phyloP scores from a whole-genome alignment of 805 yeast genomes.

The Candida glaebosa region DNA sequence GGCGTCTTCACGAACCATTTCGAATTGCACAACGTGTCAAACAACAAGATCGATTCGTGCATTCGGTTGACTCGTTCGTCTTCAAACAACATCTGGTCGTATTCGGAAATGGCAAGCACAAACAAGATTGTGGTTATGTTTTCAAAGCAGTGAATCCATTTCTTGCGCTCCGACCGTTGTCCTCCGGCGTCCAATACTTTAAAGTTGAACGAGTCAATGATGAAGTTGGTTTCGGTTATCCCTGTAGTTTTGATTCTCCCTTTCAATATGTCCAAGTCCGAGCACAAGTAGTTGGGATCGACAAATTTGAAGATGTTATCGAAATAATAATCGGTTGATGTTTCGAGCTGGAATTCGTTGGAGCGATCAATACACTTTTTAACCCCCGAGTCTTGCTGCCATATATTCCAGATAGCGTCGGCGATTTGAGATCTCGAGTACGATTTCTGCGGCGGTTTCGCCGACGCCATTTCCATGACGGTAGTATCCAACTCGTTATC shows the following conservation, averaged over 20 bases:
- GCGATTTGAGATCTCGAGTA: constrained; percentile 56
- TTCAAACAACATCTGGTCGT: constrained; percentile 88
- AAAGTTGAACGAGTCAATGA: constrained; percentile 59
- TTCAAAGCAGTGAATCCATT: constrained; percentile 95
- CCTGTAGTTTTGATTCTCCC: constrained; percentile 97
- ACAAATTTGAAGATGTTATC: constrained; percentile 67
- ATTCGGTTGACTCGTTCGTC: constrained; percentile 86
- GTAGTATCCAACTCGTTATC: constrained; percentile 9
- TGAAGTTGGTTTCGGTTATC: constrained; percentile 80
- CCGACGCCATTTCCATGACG: constrained; percentile 1
- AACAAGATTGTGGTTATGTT: constrained; percentile 84
- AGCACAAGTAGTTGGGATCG: constrained; percentile 60
- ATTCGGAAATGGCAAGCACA: constrained; percentile 87
- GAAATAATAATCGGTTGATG: constrained; percentile 78
- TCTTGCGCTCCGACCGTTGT: constrained; percentile 83
- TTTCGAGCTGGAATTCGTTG: constrained; percentile 81
- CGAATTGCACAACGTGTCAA: constrained; percentile 80
- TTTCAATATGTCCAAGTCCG: constrained; percentile 78
- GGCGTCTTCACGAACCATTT: constrained; percentile 84
- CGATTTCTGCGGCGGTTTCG: constrained; percentile 11
- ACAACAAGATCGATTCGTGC: constrained; percentile 83
- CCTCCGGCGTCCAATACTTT: constrained; percentile 96
- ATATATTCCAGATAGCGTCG: constrained; percentile 60
- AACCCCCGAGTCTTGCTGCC: constrained; percentile 72
- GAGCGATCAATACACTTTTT: constrained; percentile 53